phyloP scores from a whole-genome alignment of 495 filamentous ascomycete genomes.

The Delitschia confertaspora region DNA sequence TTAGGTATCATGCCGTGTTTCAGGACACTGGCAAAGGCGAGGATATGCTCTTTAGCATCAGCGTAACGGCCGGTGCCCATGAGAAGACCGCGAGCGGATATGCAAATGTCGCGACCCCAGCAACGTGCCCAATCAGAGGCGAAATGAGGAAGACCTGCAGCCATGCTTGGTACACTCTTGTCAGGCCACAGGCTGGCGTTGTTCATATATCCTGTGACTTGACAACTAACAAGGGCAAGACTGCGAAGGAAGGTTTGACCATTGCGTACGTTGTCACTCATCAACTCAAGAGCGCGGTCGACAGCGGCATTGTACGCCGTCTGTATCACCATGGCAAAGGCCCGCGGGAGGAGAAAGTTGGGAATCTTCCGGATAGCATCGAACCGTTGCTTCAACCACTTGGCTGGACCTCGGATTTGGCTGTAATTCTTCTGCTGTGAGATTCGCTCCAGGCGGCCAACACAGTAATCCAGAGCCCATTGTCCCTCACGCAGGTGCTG shows the following conservation, averaged over 20 bases:
- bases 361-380: conserved; percentile 75
- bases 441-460: conserved; percentile 65
- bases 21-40: conserved; percentile 90
- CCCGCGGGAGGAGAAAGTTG: conserved; percentile 81
- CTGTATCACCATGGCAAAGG: conserved; percentile 82
- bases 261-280: conserved; percentile 63
- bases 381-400: conserved; percentile 77
- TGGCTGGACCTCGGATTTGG: conserved; percentile 52
- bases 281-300: conserved; percentile 66
- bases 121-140: conserved; percentile 87
- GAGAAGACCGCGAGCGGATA: conserved; percentile 82
- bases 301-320: conserved; percentile 78
- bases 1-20: conserved; percentile 99
- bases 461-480: conserved; percentile 90
- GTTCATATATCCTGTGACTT: conserved; percentile 79
- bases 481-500: conserved; percentile 84
- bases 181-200: conserved; percentile 84
- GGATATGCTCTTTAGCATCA: conserved; percentile 86
- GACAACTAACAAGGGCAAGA: conserved; percentile 79
- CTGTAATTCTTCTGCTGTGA: conserved; percentile 51
- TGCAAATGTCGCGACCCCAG: conserved; percentile 97
- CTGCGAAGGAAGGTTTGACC: conserved; percentile 81
- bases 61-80: conserved; percentile 79
- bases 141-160: conserved; percentile 93
- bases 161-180: conserved; percentile 74